These are phyloP conservation scores for Aspergillus neoniger DNA, from an alignment of 2,329 filamentous ascomycete species.

Conservation along the genomic window DNA sequence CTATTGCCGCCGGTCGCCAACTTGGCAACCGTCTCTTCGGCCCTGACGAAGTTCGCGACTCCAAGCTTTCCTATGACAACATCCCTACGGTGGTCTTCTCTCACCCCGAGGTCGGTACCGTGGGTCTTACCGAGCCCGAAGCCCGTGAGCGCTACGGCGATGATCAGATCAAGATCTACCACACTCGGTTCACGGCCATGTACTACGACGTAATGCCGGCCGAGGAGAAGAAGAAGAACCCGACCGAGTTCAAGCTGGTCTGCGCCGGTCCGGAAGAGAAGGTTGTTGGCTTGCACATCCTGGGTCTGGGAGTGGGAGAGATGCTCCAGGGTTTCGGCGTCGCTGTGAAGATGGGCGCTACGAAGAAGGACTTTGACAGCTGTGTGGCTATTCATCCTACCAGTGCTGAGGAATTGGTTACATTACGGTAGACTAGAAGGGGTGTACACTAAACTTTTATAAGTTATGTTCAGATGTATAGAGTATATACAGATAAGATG, in stretches of 20 bases:
- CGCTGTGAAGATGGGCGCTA: conserved; percentile 77
- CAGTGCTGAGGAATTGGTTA: conserved; percentile 72
- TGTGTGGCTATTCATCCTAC: conserved; percentile 78
- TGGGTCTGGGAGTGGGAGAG: conserved; percentile 56
- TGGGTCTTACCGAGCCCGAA: conserved; percentile 53
- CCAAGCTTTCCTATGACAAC: conserved; percentile 52
- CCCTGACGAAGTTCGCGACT: conserved; percentile 44
- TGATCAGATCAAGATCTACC: conserved; percentile 54
- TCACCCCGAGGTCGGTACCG: conserved; percentile 53
- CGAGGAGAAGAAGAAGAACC: conserved; percentile 53
- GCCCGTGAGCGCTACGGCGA: conserved; percentile 51
- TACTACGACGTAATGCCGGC: conserved; percentile 50
- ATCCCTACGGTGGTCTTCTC: conserved; percentile 57
- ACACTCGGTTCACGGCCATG: conserved; percentile 53
- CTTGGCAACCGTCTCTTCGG: conserved; percentile 55
- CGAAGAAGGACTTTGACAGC: conserved; percentile 74
- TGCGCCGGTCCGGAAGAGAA: conserved; percentile 53
- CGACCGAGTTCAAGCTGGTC: conserved; percentile 55
- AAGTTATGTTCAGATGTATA: too few relatives aligned
- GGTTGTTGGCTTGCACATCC: conserved; percentile 53
- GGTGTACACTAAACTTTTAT: too few relatives aligned
- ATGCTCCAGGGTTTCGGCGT: conserved; percentile 77
- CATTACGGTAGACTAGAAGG: conserved; percentile 48
- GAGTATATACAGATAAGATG: too few relatives aligned
- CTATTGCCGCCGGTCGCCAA: conserved; percentile 54